Evolutionary conservation across 805 yeast genomes (phyloP).

Genomic region (Hanseniaspora lindneri): DNA sequence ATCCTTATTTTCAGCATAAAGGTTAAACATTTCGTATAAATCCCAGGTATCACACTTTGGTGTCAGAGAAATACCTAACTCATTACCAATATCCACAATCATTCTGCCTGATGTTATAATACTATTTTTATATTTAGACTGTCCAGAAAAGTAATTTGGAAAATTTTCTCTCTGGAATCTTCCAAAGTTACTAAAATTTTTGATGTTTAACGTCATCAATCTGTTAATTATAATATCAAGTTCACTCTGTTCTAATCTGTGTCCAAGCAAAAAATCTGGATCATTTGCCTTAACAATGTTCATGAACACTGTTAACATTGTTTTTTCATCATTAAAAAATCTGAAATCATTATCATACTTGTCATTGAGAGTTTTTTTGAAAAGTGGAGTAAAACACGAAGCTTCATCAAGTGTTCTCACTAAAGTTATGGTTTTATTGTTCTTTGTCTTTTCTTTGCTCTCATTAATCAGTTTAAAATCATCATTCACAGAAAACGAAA

Average conservation of each 20-base stretch:
- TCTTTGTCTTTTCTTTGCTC: not conserved
- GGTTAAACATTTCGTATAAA: constrained; percentile 75
- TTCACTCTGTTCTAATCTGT: constrained; percentile 65
- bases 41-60: constrained; percentile 92
- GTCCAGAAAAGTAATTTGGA: constrained; percentile 62
- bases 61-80: constrained; percentile 86
- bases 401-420: constrained; percentile 51
- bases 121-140: constrained; percentile 42
- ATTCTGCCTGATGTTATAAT: constrained; percentile 77
- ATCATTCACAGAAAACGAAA: constrained; percentile 59
- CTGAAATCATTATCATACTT: constrained; percentile 37
- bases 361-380: constrained; percentile 52
- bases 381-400: constrained; percentile 62
- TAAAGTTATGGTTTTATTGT: constrained; percentile 42
- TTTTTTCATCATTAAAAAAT: constrained; percentile 59
- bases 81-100: constrained; percentile 85
- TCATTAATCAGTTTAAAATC: constrained; percentile 73
- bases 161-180: constrained; percentile 64
- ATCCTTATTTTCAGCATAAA: constrained; percentile 56
- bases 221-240: constrained; percentile 73
- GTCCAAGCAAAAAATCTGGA: constrained; percentile 88
- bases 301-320: constrained; percentile 60
- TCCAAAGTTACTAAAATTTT: constrained; percentile 73
- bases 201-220: constrained; percentile 59
- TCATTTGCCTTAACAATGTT: constrained; percentile 65